Base-by-base conservation (phyloP, 371 early-diverging fungal species). In the Gilbertella persicaria region DNA sequence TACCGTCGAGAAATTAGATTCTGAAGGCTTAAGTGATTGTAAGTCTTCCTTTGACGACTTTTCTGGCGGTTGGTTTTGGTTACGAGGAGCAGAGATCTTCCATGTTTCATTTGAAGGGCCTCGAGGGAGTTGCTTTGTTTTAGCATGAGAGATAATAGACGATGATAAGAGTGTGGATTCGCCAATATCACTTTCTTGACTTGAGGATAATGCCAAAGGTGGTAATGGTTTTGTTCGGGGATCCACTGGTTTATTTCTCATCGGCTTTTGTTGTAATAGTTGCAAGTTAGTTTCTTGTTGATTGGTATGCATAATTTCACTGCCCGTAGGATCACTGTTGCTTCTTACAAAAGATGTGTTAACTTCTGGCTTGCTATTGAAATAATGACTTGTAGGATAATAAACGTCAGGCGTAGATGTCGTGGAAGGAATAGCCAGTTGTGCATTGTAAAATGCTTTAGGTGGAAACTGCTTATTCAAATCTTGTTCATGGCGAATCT, bases 401-500 rank as follows among this genome's bases (percentile, higher is more conserved):
- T 43, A 40, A 7, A 50, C 50, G 36, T 60, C 61, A 2, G 55
- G 55, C 5, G 61, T 60, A 25, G 54, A 39, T 4, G 39, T 9
- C 13, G 19, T 20, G 7, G 53, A 50, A 1, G 55, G 64, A 10
- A 58, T 54, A 4, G 64, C 64, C 12, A 64, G 26, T 13, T 58
- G 59, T 10, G 64, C 59, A 20, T 20, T 58, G 28, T 64, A 64
- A 17, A 64, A 64, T 3, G 64, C 53, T 1, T 45, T 30, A 7
- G 42, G 20, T 9, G 33, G 13, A 10, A 0, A 14, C 12, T 10
- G 20, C 39, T 2, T 33, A 45, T 24, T 14, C 21, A 14, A n/a
- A 45, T 67, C 66, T 14, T 58, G 57, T 14, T 58, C 62, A 12
- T 58, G 55, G 12, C 68, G 65, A 19, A 65, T 50, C 4, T 44